Base-by-base conservation (phyloP, 202 grass and related monocot genomes). In the Alloteropsis angusta region DNA sequence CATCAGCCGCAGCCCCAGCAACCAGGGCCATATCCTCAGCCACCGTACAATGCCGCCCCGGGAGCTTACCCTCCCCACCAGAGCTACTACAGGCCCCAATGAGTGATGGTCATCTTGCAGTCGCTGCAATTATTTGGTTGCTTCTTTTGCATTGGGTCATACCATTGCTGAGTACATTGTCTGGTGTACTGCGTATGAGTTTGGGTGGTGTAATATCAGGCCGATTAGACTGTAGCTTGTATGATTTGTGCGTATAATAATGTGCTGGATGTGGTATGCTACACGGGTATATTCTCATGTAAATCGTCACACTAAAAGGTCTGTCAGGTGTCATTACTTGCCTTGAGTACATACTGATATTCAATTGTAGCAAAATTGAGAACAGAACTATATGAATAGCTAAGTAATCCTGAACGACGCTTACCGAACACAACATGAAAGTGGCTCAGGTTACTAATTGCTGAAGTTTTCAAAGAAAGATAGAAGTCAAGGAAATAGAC, bases 21-120 rank as follows among this genome's bases (percentile, higher is more conserved):
- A 68, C 77, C 79, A 0, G 83, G 66, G 60, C 89, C 80, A 12
- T 85, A 87, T 77, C 84, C 88, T 44, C 84, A 84, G 16, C 66
- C 88, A 50, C 82, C 90, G 2, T 88, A 99, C 81, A 93, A 89
- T 77, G 32, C 79, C 77, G 32, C 79, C 49, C 90, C 77, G 5
- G 84, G 87, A 17, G 58, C 64, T 72, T 93, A 91, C 92, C 86
- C 96, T 58, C 79, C 84, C 39, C 77, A 85, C 52, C 90, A 93
- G 67, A 85, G 35, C 79, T 99, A 99, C 71, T 99, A 96, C 73
- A 87, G 92, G 69, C 86, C 92, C 46, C 87, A 89, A 78, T 97
- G 74, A 91, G 47, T 82, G 32, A 26, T 43, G 35, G 48, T 53
- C 7, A 49, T 61, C 16, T 60, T 47, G 28, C 16, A 3, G 10